Conservation (phyloP, 2,329 filamentous ascomycete genomes). For the Aspergillus viridinutans region DNA sequence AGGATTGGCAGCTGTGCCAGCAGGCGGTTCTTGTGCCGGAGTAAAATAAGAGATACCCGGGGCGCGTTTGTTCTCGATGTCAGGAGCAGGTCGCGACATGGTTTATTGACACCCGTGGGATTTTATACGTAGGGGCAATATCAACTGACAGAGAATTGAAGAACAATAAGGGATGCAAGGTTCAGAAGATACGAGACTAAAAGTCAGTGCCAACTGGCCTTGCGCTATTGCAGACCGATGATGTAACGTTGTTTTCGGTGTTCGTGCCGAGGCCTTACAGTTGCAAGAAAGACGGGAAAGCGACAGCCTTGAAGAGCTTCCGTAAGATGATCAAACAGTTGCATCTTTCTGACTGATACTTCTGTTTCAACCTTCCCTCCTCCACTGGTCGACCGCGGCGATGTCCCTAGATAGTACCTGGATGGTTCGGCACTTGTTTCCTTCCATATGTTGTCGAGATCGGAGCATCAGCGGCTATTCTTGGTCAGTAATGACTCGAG, state of each 20-base stretch:
- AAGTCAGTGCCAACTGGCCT: too few species aligned
- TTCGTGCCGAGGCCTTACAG: background rate
- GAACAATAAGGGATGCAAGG: background rate
- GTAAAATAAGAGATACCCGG: slow-evolving; percentile 41
- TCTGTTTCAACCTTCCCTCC: background rate
- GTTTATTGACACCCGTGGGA: background rate
- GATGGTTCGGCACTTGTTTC: background rate
- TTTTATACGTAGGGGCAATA: background rate
- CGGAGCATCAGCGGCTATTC: background rate
- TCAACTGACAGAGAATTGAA: background rate
- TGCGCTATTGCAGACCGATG: background rate
- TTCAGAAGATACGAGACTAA: background rate
- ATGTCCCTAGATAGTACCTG: background rate
- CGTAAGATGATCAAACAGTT: background rate
- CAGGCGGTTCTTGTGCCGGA: slow-evolving; percentile 33
- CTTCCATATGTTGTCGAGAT: background rate
- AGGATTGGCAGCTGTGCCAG: slow-evolving; percentile 39
- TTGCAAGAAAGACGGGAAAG: background rate
- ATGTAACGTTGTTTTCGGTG: background rate
- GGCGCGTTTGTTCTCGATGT: slow-evolving; percentile 34
- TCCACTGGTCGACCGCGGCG: background rate
- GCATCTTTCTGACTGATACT: background rate
- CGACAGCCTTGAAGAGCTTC: background rate
- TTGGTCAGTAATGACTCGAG: background rate
- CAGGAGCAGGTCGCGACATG: slow-evolving; percentile 15